Base-by-base conservation (phyloP, 2,329 filamentous ascomycete genomes). In the Sporothrix brunneoviolacea region DNA sequence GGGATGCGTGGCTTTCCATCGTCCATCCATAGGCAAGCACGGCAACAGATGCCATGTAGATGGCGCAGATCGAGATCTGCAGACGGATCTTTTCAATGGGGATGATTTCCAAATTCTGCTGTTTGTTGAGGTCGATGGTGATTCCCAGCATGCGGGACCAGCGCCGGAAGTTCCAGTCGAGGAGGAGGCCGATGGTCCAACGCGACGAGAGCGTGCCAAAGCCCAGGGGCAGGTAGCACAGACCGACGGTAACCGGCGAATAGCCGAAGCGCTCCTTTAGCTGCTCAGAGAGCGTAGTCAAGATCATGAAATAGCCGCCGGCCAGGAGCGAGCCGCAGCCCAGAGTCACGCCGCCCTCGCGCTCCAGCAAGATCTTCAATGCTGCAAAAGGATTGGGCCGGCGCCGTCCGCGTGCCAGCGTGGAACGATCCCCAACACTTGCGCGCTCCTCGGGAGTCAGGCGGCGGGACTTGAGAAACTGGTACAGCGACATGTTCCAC, bases 381-480 rank as follows among this genome's bases (percentile, higher is more conserved):
- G 60, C 57, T 2, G 58, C 57, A 21, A 62, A 55, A 2, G 60
- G 61, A 39, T 60, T 62, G 0, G 57, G 57, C 10, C 61, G 58
- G 15, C 53, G 53, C 6, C 40, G 48, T 12, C 55, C 55, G 1
- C 50, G 48, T n/a, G 47, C 32, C 21, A 56, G 32, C 3, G 55
- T 55, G 2, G 45, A 37, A 1, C 15, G 48, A 21, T 55, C 50
- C 7, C 44, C 50, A n/a, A 37, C 45, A 1, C 13, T 18, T 3
- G 30, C 33, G 8, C 45, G 32, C 16, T 45, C 45, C 5, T 46
- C 53, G 7, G 35, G 15, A 0, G 53, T 37, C 12, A 52, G 21
- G 12, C 44, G 33, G 15, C 55, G 44, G 8, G 43, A 21, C 13
- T 38, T 47, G 4, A 55, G 8, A 9, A 48, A 50, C 51, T 57